Evolutionary conservation across 768 basidiomycete species (phyloP), one percentile per base, ranked within the genome.

Genomic region (Auricularia sp.): DNA sequence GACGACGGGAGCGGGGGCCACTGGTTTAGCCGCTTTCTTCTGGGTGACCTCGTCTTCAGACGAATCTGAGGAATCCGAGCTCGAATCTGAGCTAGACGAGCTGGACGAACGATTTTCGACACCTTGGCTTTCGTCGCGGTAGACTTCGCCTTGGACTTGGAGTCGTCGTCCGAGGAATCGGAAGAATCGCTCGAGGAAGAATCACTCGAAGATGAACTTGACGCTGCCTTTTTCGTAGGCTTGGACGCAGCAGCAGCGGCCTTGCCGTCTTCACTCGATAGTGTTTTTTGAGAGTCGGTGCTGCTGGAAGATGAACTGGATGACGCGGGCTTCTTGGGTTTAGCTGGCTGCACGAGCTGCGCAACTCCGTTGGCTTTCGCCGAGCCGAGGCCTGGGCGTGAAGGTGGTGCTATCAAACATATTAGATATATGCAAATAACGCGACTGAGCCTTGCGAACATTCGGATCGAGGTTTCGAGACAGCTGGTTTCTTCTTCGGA

Each of bases 11-110:
- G 29, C 29, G 29, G 29, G 29, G 29, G 29, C 29, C 29, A 29
- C 18, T n/a, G 18, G 7, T n/a, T n/a, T 29, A 29, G 23, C 33
- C 29, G 56, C 23, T 18, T 59, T 59, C 14, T 64, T 33, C 59
- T 66, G 29, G 47, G 64, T 65, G 39, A 58, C 33, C 39, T 36
- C 33, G 39, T 70, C 66, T 72, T 64, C 65, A 18, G 76, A 76
- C 59, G 74, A 74, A 62, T 66, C 68, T 3, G 75, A 74, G 36
- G 72, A 71, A 34, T 62, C 66, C 10, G 74, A 71, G 61, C 58
- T 62, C 3, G 72, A 71, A 16, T 67, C 66, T 12, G 69, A 56
- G 36, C 64, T 70, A 21, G 63, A 23, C 42, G 62, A n/a, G 43
- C 60, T 61, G 51, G 64, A 68, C 33, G 62, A 10, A 10, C 62